Evolutionary conservation across 805 yeast species (phyloP).

Genomic region (Zygotorulaspora chibaensis): DNA sequence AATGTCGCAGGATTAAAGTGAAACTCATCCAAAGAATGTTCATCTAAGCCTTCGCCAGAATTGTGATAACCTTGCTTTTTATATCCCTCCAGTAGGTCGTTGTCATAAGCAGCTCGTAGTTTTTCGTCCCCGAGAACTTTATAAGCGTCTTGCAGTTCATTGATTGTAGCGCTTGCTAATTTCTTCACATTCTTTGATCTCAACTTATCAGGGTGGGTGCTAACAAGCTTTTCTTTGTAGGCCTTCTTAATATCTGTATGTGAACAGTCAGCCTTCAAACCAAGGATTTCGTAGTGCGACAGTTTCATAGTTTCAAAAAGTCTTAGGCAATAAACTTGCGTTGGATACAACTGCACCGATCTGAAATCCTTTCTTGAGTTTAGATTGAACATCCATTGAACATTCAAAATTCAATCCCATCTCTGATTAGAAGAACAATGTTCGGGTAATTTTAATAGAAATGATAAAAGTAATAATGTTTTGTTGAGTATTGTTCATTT

Average conservation of each 20-base stretch:
- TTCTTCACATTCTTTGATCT: background rate
- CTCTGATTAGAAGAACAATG: background rate
- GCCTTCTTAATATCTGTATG: slow-evolving; percentile 51
- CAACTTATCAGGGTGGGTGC: slow-evolving; percentile 75
- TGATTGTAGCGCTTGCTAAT: slow-evolving; percentile 35
- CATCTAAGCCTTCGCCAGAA: slow-evolving; percentile 67
- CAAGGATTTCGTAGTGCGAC: slow-evolving; percentile 57
- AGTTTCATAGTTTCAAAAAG: slow-evolving; percentile 1
- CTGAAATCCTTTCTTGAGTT: background rate
- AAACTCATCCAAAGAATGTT: slow-evolving; percentile 61
- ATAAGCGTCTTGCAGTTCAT: slow-evolving; percentile 62
- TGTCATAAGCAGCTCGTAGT: slow-evolving; percentile 50
- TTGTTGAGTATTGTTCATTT: no score
- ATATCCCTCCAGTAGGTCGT: slow-evolving; percentile 34
- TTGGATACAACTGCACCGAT: no score
- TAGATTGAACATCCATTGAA: background rate
- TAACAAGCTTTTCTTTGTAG: slow-evolving; percentile 55
- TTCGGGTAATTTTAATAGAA: no score
- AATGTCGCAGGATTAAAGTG: slow-evolving; percentile 36
- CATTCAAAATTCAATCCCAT: background rate
- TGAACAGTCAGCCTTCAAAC: slow-evolving; percentile 40
- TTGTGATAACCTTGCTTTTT: slow-evolving; percentile 35
- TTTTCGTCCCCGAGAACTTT: slow-evolving; percentile 43
- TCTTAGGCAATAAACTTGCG: no score
- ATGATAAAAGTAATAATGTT: no score